phyloP scores from a whole-genome alignment of 1,284 basidiomycete genomes.

The Pseudozyma sp. region DNA sequence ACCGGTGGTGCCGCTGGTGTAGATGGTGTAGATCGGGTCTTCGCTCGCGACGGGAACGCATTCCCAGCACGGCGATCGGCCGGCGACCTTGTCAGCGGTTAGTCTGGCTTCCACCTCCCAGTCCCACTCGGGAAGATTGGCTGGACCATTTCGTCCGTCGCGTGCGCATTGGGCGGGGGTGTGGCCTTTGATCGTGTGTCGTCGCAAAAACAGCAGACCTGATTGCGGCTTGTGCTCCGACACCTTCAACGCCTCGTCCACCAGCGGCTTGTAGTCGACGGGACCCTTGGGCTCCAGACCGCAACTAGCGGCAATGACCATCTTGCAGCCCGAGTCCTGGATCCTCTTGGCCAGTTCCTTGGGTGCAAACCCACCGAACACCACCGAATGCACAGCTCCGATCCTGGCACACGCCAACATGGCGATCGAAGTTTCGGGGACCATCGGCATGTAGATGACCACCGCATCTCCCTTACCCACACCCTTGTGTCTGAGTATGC shows the following conservation, averaged over 20 bases:
- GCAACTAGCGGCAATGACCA: slow-evolving; percentile 60
- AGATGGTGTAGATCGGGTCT: slow-evolving; percentile 57
- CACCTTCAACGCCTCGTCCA: slow-evolving; percentile 54
- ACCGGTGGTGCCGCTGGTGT: slow-evolving; percentile 63
- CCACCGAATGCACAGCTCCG: slow-evolving; percentile 67
- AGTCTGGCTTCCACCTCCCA: slow-evolving; percentile 54
- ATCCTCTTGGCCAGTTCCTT: slow-evolving; percentile 64
- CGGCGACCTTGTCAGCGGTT: slow-evolving; percentile 26
- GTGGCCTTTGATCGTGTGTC: slow-evolving; percentile 59
- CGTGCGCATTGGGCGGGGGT: slow-evolving; percentile 23
- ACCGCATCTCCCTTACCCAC: slow-evolving; percentile 63
- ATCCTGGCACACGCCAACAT: slow-evolving; percentile 65
- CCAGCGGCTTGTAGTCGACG: slow-evolving; percentile 63
- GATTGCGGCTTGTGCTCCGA: slow-evolving; percentile 55
- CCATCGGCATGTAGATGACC: slow-evolving; percentile 67
- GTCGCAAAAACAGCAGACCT: slow-evolving; percentile 49
- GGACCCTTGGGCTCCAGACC: slow-evolving; percentile 64
- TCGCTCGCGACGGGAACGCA: slow-evolving; percentile 57
- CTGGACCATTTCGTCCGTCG: slow-evolving; percentile 25
- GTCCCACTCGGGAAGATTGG: slow-evolving; percentile 53
- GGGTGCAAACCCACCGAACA: slow-evolving; percentile 66
- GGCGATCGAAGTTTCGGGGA: slow-evolving; percentile 62
- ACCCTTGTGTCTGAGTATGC: slow-evolving; percentile 54
- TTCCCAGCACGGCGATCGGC: slow-evolving; percentile 48
- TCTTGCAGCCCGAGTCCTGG: slow-evolving; percentile 55